Base-by-base conservation (phyloP, 179 eudicot species). In the Actinidia polygama region DNA sequence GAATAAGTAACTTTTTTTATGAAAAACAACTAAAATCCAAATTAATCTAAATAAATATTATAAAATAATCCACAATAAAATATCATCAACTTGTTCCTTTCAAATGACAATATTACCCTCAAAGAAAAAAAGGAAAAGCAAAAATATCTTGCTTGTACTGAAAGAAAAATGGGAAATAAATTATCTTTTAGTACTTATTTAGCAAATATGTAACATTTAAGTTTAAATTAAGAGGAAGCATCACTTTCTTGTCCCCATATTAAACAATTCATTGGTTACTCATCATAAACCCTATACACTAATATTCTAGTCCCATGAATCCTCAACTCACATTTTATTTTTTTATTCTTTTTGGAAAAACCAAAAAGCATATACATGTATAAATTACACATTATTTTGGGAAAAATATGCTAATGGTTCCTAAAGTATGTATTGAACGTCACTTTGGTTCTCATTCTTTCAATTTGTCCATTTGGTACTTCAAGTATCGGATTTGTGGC, bases 81-180 rank as follows among this genome's bases (percentile, higher is more conserved):
- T 40, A 50, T n/a, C 73, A 6, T 36, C 0, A 11, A n/a, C 18
- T 69, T 40, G 73, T 47, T 71, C 53, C 7, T 46, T 46, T 70
- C 50, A 70, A 67, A 40, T 44, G 73, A 40, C 73, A 69, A 19
- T 44, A 70, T 44, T 70, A 46, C 74, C 74, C 47, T 12, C 47
- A 30, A 67, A 12, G n/a, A 46, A 4, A 67, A 30, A 5, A 67
- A 67, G 7, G 3, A 23, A 50, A 73, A 12, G 2, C 8, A 73
- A 21, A 72, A 18, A 12, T 8, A 50, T 50, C 53, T 46, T 46
- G 36, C 26, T 18, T 70, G 57, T 21, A 47, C 57, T 21, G 21
- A 24, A 73, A 74, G 55, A 24, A 53, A 74, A 54, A 15, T 6
- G 6, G 16, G 36, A 30, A 30, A 30, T 30, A 74, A 24, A 26